Conservation (phyloP, 768 basidiomycete genomes). For the Rhodotorula kratochvilovae region DNA sequence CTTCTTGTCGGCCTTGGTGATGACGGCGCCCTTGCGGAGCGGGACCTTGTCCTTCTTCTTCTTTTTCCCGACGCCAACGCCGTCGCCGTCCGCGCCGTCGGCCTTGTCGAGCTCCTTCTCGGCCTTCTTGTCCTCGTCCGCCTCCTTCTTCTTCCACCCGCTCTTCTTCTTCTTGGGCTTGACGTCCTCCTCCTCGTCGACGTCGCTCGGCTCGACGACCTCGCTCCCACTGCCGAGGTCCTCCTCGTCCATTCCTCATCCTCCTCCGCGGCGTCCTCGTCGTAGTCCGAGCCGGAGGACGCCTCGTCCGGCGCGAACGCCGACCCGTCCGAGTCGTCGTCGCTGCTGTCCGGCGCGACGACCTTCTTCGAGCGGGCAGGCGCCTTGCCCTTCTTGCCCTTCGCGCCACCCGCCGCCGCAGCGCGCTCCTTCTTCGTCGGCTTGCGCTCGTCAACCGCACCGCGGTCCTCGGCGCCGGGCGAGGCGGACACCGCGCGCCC, state of each 20-base stretch:
- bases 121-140: background rate
- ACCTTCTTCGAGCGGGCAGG: background rate
- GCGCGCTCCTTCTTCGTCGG: background rate
- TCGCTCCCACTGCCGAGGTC: conserved; percentile 4
- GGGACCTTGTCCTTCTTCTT: conserved; percentile 45
- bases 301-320: conserved; percentile 4
- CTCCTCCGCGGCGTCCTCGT: conserved; percentile 13
- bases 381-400: background rate
- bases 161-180: conserved; percentile 25
- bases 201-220: conserved; percentile 10
- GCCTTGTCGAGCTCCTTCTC: background rate
- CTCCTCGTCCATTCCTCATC: conserved; percentile 1
- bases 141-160: conserved; percentile 10
- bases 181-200: conserved; percentile 12
- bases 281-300: conserved; percentile 14
- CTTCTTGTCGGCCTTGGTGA: conserved; percentile 48
- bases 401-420: no score
- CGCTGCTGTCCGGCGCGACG: background rate
- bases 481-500: background rate
- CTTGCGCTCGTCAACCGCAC: background rate
- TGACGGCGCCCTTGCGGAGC: conserved; percentile 47
- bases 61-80: conserved; percentile 36
- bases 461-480: background rate
- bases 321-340: conserved; percentile 22
- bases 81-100: background rate